Base-by-base conservation (phyloP, 208 protist species). In the Zelonia costaricensis region DNA sequence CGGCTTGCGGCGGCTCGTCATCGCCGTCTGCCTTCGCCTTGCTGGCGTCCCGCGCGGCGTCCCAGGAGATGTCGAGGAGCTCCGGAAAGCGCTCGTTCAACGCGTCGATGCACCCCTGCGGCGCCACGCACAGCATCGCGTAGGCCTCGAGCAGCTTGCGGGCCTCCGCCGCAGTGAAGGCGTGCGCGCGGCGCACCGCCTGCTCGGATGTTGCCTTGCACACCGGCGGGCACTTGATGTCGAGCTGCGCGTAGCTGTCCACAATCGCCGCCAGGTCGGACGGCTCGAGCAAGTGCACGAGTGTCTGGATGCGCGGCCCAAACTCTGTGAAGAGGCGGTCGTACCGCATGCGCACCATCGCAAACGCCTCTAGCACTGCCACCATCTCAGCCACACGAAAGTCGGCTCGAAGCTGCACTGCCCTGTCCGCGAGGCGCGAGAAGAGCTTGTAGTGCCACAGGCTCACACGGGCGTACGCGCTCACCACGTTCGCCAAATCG, bases 381-480 rank as follows among this genome's bases (percentile, higher is more conserved):
- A 81, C 61, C 31, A 91, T 31, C 27, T 78, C 71, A 18, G 69
- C 15, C 4, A 64, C 57, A 3, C 64, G 73, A 56, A 91, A 84
- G 35, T 94, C 84, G 13, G 67, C 74, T 3, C 82, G 74, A 4
- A 92, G 49, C 56, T 86, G 74, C 20, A 93, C 70, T 6, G 86
- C 86, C 10, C 86, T 79, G 35, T 96, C 90, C 8, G 85, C 90
- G 13, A 96, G 76, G 20, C 73, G 63, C 23, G 78, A 67, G 58
- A 96, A 96, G 9, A 96, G 76, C 42, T 88, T 87, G 69, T 96
- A 93, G 49, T 96, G 90, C 90, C 90, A 96, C 40, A 96, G 33
- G 15, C 78, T 80, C 38, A 89, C 80, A 4, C 68, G 59, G 1
- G 90, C 69, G 66, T 96, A 96, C 35, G 86, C 84, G 47, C 78